A percentile compares a stretch with the other conserved stretches of the same genome.
Evolutionary conservation across 1,284 basidiomycete species (phyloP).

Genomic region (Sporisorium reilianum): DNA sequence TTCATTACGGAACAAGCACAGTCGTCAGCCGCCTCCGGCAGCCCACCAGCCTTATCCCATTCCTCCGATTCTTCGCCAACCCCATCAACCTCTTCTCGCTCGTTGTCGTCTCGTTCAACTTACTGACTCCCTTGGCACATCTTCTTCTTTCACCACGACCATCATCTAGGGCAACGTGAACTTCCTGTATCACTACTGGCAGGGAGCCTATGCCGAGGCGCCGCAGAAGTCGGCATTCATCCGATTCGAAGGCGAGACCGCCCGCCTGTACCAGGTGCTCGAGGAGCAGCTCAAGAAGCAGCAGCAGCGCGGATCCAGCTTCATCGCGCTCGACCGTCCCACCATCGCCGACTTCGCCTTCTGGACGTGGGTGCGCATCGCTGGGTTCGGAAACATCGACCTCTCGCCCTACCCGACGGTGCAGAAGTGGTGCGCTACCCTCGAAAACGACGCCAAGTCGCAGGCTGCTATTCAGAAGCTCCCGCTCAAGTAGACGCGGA

Average conservation of each 20-base stretch:
- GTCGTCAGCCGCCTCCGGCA: too few relatives aligned
- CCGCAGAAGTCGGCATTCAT: constrained; percentile 51
- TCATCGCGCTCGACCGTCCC: constrained; percentile 58
- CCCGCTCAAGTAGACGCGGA: constrained; percentile 32
- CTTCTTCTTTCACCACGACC: too few relatives aligned
- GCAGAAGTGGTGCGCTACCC: constrained; percentile 47
- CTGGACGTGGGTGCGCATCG: constrained; percentile 54
- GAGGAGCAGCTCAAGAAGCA: constrained; percentile 58
- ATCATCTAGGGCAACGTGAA: too few relatives aligned
- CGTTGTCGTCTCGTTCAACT: too few relatives aligned
- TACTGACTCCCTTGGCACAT: too few relatives aligned
- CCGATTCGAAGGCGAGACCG: constrained; percentile 57
- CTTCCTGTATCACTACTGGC: constrained; percentile 40
- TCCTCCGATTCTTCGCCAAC: too few relatives aligned
- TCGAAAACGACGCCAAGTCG: constrained; percentile 48
- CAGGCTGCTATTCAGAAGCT: constrained; percentile 54
- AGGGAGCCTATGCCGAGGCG: constrained; percentile 44
- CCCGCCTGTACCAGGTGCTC: constrained; percentile 58
- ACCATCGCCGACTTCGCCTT: constrained; percentile 63
- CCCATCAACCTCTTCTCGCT: too few relatives aligned
- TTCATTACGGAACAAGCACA: too few relatives aligned
- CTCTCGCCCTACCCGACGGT: constrained; percentile 55
- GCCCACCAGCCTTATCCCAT: too few relatives aligned
- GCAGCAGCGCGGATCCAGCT: constrained; percentile 48
- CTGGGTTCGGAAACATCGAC: constrained; percentile 57